A percentile compares a stretch with the other conserved stretches of the same genome.
phyloP scores from a whole-genome alignment of 345 rosid genomes.

The Abelmoschus esculentus region DNA sequence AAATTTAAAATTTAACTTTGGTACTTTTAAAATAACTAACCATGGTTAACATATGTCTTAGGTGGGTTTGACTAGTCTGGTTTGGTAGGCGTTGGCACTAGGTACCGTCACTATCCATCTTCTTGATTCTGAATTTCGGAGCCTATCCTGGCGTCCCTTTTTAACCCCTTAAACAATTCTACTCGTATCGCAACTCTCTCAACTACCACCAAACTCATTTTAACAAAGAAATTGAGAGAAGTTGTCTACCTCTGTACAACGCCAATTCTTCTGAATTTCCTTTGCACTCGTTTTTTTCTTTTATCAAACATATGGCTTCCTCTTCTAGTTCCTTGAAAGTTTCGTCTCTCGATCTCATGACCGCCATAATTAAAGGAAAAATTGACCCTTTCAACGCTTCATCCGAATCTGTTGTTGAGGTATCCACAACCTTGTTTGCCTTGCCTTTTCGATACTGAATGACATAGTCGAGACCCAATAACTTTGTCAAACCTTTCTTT shows the following conservation, averaged over 20 bases:
- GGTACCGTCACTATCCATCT: no score
- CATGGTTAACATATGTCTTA: conserved; percentile 33
- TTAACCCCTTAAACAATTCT: background rate
- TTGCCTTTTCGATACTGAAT: no score
- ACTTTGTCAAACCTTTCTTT: no score
- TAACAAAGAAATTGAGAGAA: conserved; percentile 14
- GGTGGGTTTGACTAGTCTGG: conserved; percentile 57
- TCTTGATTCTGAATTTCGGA: no score
- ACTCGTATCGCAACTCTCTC: conserved; percentile 9
- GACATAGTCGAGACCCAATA: no score
- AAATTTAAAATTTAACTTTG: background rate
- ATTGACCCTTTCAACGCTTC: conserved; percentile 62
- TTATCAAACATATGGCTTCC: conserved; percentile 9
- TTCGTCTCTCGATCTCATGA: conserved; percentile 74
- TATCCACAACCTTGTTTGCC: conserved; percentile 45
- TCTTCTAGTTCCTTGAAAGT: conserved; percentile 31
- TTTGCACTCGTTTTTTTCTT: background rate
- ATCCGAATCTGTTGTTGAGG: conserved; percentile 33
- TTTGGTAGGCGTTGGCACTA: conserved; percentile 30
- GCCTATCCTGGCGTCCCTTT: background rate
- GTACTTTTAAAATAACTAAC: conserved; percentile 11
- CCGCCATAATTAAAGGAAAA: conserved; percentile 69
- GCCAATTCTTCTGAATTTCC: background rate
- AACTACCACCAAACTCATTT: conserved; percentile 30
- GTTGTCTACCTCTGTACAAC: conserved; percentile 3